Percentiles rank a stretch among this genome's conserved stretches.
Conservation (phyloP, 1,139 yeast genomes). For the Hyphopichia khmerensis region DNA sequence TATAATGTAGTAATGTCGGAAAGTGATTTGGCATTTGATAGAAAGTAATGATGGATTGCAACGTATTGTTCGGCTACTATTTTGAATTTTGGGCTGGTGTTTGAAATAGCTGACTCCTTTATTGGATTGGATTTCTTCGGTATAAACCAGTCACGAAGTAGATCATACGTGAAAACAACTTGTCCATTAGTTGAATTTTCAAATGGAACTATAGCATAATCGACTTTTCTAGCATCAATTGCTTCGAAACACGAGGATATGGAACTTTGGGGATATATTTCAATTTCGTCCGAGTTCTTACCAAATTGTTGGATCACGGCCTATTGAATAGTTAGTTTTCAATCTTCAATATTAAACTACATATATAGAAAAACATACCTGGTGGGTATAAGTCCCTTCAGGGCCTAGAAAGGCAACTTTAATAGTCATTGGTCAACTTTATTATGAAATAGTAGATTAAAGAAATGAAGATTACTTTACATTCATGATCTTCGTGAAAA, state of each 20-base stretch:
- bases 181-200: constrained; percentile 96
- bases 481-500: not conserved
- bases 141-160: constrained; percentile 65
- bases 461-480: too few species aligned
- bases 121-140: too few species aligned
- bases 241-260: constrained; percentile 66
- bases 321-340: constrained; percentile 30
- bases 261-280: constrained; percentile 43
- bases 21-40: constrained; percentile 48
- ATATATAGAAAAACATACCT: constrained; percentile 60
- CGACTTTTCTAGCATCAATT: constrained; percentile 47
- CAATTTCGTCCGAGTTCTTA: constrained; percentile 27
- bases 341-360: too few species aligned
- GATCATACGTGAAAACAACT: constrained; percentile 81
- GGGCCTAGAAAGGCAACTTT: constrained; percentile 83
- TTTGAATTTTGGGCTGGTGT: constrained; percentile 40
- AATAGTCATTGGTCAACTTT: not conserved
- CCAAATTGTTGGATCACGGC: constrained; percentile 80
- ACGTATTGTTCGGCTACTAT: constrained; percentile 82
- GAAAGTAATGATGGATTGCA: constrained; percentile 73
- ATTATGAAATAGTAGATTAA: not conserved
- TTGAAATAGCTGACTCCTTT: too few species aligned
- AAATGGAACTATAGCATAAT: constrained; percentile 82
- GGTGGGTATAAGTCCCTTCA: constrained; percentile 86
- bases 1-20: constrained; percentile 56